A percentile compares a stretch with the other conserved stretches of the same genome.
Evolutionary conservation across 495 filamentous ascomycete genomes (phyloP).

Genomic region (Massariosphaeria phaeospora): DNA sequence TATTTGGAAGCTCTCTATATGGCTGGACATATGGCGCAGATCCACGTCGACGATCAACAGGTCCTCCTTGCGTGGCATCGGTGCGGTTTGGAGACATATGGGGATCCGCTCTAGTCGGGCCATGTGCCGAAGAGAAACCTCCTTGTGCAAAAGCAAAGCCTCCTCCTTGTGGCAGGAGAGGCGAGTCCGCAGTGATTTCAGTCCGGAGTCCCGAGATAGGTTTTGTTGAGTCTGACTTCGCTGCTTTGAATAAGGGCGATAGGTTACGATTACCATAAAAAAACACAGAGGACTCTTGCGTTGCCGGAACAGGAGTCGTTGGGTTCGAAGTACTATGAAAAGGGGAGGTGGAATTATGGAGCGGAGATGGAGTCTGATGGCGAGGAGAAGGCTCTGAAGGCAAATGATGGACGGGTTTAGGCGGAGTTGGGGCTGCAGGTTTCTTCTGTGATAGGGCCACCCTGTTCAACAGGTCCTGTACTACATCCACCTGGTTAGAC

Average conservation of each 20-base stretch:
- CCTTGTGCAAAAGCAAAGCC: no score
- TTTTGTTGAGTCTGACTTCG: slow-evolving; percentile 22
- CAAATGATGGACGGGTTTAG: neutral
- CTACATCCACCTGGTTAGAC: slow-evolving; percentile 8
- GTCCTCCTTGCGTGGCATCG: neutral
- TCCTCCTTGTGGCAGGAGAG: slow-evolving; percentile 7
- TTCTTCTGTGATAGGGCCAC: slow-evolving; percentile 10
- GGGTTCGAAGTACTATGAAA: slow-evolving; percentile 32
- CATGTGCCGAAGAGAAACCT: slow-evolving; percentile 4
- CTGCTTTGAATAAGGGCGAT: slow-evolving; percentile 40
- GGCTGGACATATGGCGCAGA: slow-evolving; percentile 16
- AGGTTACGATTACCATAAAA: slow-evolving; percentile 43
- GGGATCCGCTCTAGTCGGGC: slow-evolving; percentile 3
- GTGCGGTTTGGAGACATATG: slow-evolving; percentile 6
- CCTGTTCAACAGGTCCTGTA: slow-evolving; percentile 20
- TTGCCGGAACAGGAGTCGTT: slow-evolving; percentile 26
- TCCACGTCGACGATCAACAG: slow-evolving; percentile 14
- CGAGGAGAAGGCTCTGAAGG: slow-evolving; percentile 26
- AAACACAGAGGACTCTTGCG: slow-evolving; percentile 18
- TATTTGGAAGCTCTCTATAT: slow-evolving; percentile 1
- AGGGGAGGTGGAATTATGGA: slow-evolving; percentile 19
- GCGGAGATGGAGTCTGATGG: slow-evolving; percentile 31
- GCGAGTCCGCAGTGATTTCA: slow-evolving; percentile 25
- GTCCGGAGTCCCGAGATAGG: slow-evolving; percentile 28
- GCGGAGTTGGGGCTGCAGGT: slow-evolving; percentile 4